Conservation (phyloP, 2,329 filamentous ascomycete genomes). For the Colletotrichum sp. region DNA sequence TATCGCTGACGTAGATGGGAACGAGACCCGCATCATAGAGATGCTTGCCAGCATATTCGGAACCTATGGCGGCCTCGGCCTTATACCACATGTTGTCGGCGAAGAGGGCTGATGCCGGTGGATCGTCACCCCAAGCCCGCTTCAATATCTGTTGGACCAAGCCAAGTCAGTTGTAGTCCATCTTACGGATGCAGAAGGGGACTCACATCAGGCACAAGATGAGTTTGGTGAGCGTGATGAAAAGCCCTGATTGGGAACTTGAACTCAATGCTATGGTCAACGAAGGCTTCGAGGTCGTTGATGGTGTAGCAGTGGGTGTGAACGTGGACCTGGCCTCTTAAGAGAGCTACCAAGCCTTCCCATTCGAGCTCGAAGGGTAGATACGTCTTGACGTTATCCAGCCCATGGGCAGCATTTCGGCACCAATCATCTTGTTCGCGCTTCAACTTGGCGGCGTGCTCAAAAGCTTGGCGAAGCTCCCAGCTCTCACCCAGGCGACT, state of each 20-base stretch:
- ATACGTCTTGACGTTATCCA: slow-evolving; percentile 58
- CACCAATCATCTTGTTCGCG: slow-evolving; percentile 74
- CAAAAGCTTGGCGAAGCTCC: slow-evolving; percentile 71
- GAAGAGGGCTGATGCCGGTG: slow-evolving; percentile 66
- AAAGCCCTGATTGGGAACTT: slow-evolving; percentile 70
- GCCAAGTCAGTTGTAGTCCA: neutral
- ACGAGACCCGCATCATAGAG: slow-evolving; percentile 70
- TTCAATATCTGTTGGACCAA: slow-evolving; percentile 51
- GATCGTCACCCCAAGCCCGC: slow-evolving; percentile 56
- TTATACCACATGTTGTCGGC: slow-evolving; percentile 79
- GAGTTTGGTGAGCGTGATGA: slow-evolving; percentile 73
- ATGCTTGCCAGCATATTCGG: slow-evolving; percentile 69
- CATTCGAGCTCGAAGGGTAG: slow-evolving; percentile 67
- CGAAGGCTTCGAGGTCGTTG: slow-evolving; percentile 71
- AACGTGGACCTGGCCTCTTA: slow-evolving; percentile 71
- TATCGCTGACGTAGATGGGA: slow-evolving; percentile 72
- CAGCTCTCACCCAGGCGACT: slow-evolving; percentile 73
- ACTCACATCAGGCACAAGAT: slow-evolving; percentile 65
- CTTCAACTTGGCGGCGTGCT: slow-evolving; percentile 62
- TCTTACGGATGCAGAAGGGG: neutral
- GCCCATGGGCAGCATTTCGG: slow-evolving; percentile 54
- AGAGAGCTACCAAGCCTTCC: slow-evolving; percentile 66
- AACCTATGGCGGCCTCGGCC: slow-evolving; percentile 68
- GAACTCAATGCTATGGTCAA: slow-evolving; percentile 76
- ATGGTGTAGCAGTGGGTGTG: slow-evolving; percentile 77